Percentiles rank a stretch among this genome's conserved stretches.
Conservation (phyloP, 2,329 filamentous ascomycete genomes). For the Stachybotrys chartarum region DNA sequence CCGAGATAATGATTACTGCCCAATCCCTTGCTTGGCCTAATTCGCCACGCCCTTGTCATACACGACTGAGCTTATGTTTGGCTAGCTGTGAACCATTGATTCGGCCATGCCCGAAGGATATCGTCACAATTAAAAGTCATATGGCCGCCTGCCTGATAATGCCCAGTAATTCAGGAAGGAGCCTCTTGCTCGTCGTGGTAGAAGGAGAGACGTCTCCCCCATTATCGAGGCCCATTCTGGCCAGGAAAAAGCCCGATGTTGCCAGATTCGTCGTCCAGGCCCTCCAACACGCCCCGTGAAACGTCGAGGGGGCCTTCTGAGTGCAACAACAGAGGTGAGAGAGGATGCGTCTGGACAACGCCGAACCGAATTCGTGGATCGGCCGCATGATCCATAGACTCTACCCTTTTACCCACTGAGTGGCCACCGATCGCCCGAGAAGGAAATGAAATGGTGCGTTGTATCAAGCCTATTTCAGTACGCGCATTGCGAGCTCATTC, state of each 20-base stretch:
- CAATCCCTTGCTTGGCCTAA: too few relatives aligned
- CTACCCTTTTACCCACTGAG: background rate
- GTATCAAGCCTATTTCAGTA: background rate
- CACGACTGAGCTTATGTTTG: too few relatives aligned
- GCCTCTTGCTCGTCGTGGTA: background rate
- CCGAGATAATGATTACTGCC: too few relatives aligned
- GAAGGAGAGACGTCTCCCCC: background rate
- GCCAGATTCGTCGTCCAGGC: background rate
- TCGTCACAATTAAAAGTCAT: too few relatives aligned
- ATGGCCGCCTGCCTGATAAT: too few relatives aligned
- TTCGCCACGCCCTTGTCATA: too few relatives aligned
- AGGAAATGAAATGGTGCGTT: background rate
- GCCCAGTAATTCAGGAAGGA: too few relatives aligned
- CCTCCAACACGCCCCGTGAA: background rate
- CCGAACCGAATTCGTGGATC: background rate
- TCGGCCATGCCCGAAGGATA: too few relatives aligned
- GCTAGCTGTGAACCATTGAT: too few relatives aligned
- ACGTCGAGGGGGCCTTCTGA: background rate
- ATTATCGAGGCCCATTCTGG: background rate
- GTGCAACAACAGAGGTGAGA: background rate
- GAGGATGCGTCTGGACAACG: slow-evolving; percentile 1
- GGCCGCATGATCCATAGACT: background rate
- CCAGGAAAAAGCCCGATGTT: background rate
- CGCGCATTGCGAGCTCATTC: too few relatives aligned
- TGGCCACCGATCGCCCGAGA: background rate